Evolutionary conservation across 1,284 basidiomycete genomes (phyloP).

Genomic region (Rhizopogon parksii): DNA sequence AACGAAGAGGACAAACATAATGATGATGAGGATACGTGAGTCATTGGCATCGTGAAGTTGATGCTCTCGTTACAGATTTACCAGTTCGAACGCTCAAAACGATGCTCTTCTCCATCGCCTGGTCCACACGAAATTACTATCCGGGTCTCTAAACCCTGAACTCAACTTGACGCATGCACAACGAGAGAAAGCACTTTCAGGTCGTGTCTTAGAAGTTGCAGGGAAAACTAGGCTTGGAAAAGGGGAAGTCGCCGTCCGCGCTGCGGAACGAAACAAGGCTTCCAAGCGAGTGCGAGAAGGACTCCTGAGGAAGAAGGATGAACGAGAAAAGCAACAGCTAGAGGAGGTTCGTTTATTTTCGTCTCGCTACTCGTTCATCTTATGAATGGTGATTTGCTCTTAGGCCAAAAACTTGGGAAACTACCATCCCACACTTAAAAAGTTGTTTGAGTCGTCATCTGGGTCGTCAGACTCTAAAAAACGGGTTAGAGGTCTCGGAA

Average conservation of each 20-base stretch:
- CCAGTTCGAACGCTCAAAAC: conserved; percentile 65
- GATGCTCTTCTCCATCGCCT: conserved; percentile 69
- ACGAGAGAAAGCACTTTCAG: conserved; percentile 62
- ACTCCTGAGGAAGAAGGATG: conserved; percentile 51
- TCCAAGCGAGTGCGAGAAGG: conserved; percentile 66
- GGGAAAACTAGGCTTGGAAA: conserved; percentile 62
- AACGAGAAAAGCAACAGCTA: conserved; percentile 45
- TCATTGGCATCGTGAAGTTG: background rate
- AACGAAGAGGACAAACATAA: conserved; percentile 4
- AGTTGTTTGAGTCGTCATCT: conserved; percentile 43
- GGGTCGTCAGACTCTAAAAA: conserved; percentile 32
- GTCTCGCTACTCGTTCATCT: background rate
- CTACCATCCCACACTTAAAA: conserved; percentile 71
- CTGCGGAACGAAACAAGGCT: conserved; percentile 58
- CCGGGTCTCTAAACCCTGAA: conserved; percentile 59
- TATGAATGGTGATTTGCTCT: conserved; percentile 7
- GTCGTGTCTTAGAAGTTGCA: conserved; percentile 64
- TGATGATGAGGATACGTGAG: conserved; percentile 20
- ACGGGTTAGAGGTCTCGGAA: conserved; percentile 56
- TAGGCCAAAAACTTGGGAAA: conserved; percentile 75
- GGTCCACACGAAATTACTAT: conserved; percentile 69
- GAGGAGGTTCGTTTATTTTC: conserved; percentile 48
- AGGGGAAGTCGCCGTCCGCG: conserved; percentile 54
- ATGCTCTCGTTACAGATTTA: conserved; percentile 1
- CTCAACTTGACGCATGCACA: conserved; percentile 57